A percentile compares a stretch with the other conserved stretches of the same genome.
Evolutionary conservation across 2,329 filamentous ascomycete genomes (phyloP).

Genomic region (Pseudogymnoascus sp.): DNA sequence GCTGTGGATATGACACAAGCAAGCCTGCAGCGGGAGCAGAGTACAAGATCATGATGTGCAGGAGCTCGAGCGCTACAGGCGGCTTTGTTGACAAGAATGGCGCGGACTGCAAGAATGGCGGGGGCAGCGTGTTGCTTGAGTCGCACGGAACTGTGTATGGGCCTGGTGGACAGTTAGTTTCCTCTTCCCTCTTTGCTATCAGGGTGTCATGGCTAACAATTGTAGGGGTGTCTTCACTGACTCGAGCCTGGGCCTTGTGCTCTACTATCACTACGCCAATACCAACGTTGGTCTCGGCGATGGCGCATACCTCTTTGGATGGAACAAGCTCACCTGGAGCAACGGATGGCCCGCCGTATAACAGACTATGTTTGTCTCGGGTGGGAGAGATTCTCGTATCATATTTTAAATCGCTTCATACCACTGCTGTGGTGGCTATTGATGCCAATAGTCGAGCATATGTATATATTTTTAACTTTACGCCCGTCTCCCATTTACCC

Average conservation of each 20-base stretch:
- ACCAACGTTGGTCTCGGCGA: constrained; percentile 47
- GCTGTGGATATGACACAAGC: constrained; percentile 50
- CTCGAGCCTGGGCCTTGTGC: constrained; percentile 41
- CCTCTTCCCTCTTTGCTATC: neutral
- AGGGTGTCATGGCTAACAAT: neutral
- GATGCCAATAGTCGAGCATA: neutral
- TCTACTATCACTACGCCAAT: constrained; percentile 59
- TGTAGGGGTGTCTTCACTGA: constrained; percentile 49
- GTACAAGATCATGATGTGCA: constrained; percentile 61
- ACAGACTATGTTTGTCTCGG: neutral
- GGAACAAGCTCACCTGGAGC: constrained; percentile 38
- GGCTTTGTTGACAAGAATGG: constrained; percentile 52
- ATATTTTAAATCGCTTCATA: neutral
- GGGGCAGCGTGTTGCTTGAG: constrained; percentile 55
- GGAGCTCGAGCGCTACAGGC: constrained; percentile 45
- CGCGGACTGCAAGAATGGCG: constrained; percentile 45
- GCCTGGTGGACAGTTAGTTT: constrained; percentile 51
- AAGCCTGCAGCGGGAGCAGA: constrained; percentile 51
- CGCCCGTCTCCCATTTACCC: neutral
- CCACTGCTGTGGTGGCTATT: neutral
- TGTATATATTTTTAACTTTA: neutral
- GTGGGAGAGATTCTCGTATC: neutral
- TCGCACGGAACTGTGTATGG: constrained; percentile 56
- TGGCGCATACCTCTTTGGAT: constrained; percentile 39
- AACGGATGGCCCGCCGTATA: constrained; percentile 40